These are phyloP conservation scores for Scortechinia acanthostroma DNA, from an alignment of 2,329 filamentous ascomycete species.

Conservation along the genomic window DNA sequence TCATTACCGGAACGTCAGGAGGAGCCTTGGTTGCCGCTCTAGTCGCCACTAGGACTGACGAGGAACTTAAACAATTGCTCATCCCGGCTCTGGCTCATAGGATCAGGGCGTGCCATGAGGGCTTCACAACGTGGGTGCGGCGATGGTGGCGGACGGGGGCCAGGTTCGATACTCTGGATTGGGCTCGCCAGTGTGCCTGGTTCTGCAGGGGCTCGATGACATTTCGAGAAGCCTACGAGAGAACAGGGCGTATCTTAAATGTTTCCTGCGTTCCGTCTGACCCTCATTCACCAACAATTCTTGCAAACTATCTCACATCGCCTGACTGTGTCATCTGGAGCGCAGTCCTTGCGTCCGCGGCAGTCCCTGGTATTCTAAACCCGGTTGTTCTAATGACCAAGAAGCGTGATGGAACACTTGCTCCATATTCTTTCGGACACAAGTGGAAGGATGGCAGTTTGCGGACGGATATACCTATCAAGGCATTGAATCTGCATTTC, in stretches of 20 bases:
- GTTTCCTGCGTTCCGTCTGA: constrained; percentile 94
- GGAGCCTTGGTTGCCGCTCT: constrained; percentile 84
- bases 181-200: constrained; percentile 80
- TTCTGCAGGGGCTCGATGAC: constrained; percentile 87
- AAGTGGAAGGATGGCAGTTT: constrained; percentile 98
- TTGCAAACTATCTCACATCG: constrained; percentile 90
- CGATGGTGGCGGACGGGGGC: constrained; percentile 91
- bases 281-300: constrained; percentile 82
- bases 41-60: constrained; percentile 81
- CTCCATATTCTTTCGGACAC: constrained; percentile 91
- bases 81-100: constrained; percentile 78
- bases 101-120: constrained; percentile 80
- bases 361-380: constrained; percentile 91
- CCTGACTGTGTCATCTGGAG: constrained; percentile 99
- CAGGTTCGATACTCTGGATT: constrained; percentile 86
- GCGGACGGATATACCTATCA: constrained; percentile 89
- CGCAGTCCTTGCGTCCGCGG: constrained; percentile 86
- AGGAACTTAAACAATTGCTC: constrained; percentile 78
- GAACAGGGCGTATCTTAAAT: constrained; percentile 89
- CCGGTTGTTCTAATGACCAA: constrained; percentile 92
- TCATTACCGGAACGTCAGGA: constrained; percentile 93
- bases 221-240: constrained; percentile 87
- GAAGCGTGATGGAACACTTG: constrained; percentile 66
- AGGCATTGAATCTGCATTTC: constrained; percentile 89
- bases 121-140: constrained; percentile 66